These are phyloP conservation scores for Cryphonectria japonica DNA, from an alignment of 2,329 filamentous ascomycete species.

Conservation along the genomic window DNA sequence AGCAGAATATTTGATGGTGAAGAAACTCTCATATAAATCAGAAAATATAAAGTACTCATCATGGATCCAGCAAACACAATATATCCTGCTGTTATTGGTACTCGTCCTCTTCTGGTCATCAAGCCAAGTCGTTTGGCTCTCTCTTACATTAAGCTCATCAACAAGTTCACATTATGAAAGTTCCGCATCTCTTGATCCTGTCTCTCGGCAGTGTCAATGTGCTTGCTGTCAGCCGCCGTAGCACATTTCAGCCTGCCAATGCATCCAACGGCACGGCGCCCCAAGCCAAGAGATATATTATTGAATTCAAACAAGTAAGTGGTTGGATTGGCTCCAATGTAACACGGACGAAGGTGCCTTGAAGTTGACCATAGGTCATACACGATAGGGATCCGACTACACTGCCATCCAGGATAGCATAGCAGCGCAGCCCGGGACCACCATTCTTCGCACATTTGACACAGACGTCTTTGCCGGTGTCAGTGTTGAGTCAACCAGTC, in stretches of 20 bases:
- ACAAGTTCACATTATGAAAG: background rate
- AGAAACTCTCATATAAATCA: background rate
- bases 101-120: no score
- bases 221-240: conserved; percentile 2
- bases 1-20: background rate
- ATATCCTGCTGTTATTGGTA: background rate
- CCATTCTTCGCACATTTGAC: conserved; percentile 17
- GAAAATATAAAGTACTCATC: background rate
- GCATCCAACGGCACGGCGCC: conserved; percentile 11
- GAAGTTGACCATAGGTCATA: background rate
- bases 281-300: conserved; percentile 17
- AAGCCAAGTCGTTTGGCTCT: background rate
- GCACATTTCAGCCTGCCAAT: conserved; percentile 7
- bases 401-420: conserved; percentile 12
- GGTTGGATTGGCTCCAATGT: background rate
- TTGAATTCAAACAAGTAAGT: conserved; percentile 17
- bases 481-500: conserved; percentile 21
- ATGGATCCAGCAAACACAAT: background rate
- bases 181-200: background rate
- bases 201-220: conserved; percentile 8
- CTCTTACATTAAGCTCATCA: background rate
- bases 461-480: conserved; percentile 26
- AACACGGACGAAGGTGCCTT: background rate
- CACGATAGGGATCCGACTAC: conserved; percentile 17
- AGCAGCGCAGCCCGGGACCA: conserved; percentile 16